These are phyloP conservation scores for Platanus orientalis DNA, from an alignment of 164 flowering plant genomes.

Conservation along the genomic window DNA sequence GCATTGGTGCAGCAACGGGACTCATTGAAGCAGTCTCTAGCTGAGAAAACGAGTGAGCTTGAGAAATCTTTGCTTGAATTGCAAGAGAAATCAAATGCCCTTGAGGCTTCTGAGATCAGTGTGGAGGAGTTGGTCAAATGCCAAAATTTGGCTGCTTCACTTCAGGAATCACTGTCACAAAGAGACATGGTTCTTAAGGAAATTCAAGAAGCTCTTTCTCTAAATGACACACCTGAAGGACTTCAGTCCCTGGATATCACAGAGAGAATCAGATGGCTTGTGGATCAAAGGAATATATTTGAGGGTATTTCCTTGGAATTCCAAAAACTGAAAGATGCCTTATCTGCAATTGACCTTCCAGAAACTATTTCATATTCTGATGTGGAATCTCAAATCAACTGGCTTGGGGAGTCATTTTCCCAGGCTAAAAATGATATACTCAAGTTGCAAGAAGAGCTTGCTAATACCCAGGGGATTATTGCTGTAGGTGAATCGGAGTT, in stretches of 20 bases:
- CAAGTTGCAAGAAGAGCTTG: conserved; percentile 40
- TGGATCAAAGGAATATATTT: conserved; percentile 40
- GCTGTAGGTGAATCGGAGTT: conserved; percentile 21
- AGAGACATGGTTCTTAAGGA: conserved; percentile 37
- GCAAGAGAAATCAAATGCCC: conserved; percentile 64
- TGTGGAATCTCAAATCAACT: conserved; percentile 41
- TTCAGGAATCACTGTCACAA: conserved; percentile 54
- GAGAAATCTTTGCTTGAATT: conserved; percentile 57
- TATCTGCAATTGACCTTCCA: conserved; percentile 47
- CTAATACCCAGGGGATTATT: conserved; percentile 16
- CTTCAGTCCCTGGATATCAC: conserved; percentile 36
- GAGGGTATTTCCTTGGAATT: conserved; percentile 36
- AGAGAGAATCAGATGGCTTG: conserved; percentile 63
- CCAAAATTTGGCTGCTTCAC: conserved; percentile 44
- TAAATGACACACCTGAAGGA: conserved; percentile 35
- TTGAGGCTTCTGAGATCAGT: conserved; percentile 51
- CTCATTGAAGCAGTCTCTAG: conserved; percentile 57
- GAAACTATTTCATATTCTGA: conserved; percentile 43
- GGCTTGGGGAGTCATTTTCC: conserved; percentile 59
- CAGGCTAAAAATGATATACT: conserved; percentile 41
- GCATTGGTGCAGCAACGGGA: conserved; percentile 93
- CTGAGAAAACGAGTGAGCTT: conserved; percentile 71
- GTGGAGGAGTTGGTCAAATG: conserved; percentile 45
- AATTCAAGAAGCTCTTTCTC: conserved; percentile 48
- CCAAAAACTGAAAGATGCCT: conserved; percentile 38